Evolutionary conservation across 805 yeast genomes (phyloP).

Genomic region (Saturnispora saitoi): DNA sequence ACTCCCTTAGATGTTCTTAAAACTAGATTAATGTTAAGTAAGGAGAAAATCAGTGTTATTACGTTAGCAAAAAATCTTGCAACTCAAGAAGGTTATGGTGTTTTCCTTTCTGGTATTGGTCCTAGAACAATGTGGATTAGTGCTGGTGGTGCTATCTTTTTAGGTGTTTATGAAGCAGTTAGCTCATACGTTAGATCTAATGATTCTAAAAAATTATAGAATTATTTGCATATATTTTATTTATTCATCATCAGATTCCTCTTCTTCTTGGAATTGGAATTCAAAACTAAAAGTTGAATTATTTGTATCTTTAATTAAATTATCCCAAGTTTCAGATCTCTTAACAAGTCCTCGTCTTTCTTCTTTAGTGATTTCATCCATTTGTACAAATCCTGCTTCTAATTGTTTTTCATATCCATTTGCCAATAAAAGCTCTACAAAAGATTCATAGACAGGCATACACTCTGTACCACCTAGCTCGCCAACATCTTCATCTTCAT

Average conservation of each 20-base stretch:
- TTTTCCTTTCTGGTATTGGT: conserved; percentile 78
- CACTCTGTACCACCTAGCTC: conserved; percentile 29
- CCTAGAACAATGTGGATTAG: conserved; percentile 97
- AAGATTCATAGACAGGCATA: conserved; percentile 57
- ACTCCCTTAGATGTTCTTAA: conserved; percentile 76
- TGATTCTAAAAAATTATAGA: conserved; percentile 2
- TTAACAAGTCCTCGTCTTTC: conserved; percentile 23
- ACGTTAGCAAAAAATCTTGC: conserved; percentile 43
- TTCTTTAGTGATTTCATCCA: conserved; percentile 29
- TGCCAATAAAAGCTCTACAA: conserved; percentile 39
- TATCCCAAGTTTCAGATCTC: conserved; percentile 47
- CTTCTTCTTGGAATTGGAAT: conserved; percentile 22
- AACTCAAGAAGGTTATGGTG: conserved; percentile 65
- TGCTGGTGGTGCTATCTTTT: conserved; percentile 95
- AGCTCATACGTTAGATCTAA: conserved; percentile 20
- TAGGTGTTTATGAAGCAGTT: conserved; percentile 84
- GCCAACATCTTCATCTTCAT: conserved; percentile 56
- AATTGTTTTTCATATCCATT: conserved; percentile 33
- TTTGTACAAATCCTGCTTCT: conserved; percentile 27
- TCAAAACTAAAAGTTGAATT: conserved; percentile 28
- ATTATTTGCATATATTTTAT: background rate
- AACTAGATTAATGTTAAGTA: conserved; percentile 76
- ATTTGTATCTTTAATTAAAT: conserved; percentile 17
- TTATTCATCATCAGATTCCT: background rate
- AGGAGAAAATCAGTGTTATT: conserved; percentile 37